Evolutionary conservation across 768 basidiomycete species (phyloP), one percentile per base, ranked within the genome.

Genomic region (Calocybe indica): DNA sequence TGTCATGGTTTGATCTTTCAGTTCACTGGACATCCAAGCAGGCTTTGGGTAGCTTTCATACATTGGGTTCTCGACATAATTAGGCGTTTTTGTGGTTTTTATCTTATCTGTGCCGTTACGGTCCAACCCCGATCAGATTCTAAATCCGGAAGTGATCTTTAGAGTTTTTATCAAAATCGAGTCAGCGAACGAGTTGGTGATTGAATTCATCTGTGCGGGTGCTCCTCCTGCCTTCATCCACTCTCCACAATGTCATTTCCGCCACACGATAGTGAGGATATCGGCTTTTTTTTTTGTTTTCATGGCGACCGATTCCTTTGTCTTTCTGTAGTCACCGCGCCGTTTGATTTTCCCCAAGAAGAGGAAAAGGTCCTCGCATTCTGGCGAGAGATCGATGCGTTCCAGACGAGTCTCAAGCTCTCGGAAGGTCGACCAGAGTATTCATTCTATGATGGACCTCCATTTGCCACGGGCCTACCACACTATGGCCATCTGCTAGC

Each of bases 301-400:
- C 52, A 55, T 39, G 48, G 51, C 40, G n/a, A 45, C n/a, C 22
- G 1, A 37, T 29, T 39, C 45, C 45, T 47, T 52, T 31, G 28
- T 41, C 51, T 49, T 36, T 52, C 12, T 33, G 3, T 50, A 92
- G 90, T 92, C 58, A 78, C 86, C 47, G 72, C 80, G 12, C 70
- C 71, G 12, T 95, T 95, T 66, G 82, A 82, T 65, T 95, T 93
- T 62, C 72, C 92, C 13, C 82, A 81, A 66, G 92, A 92, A 66
- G 92, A 94, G 63, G 84, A 88, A 62, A 92, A 92, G 58, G 91
- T 96, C 47, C 70, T 96, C 52, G 74, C 76, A 44, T 97, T 82
- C 70, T 98, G 95, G 95, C 75, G 79, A 56, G 92, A 94, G 63
- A 99, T 99, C 63, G 92, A 98, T 72, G 96, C 96, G 52, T 99